Evolutionary conservation across 1,284 basidiomycete species (phyloP).

Genomic region (Fomitopsis schrenkii): DNA sequence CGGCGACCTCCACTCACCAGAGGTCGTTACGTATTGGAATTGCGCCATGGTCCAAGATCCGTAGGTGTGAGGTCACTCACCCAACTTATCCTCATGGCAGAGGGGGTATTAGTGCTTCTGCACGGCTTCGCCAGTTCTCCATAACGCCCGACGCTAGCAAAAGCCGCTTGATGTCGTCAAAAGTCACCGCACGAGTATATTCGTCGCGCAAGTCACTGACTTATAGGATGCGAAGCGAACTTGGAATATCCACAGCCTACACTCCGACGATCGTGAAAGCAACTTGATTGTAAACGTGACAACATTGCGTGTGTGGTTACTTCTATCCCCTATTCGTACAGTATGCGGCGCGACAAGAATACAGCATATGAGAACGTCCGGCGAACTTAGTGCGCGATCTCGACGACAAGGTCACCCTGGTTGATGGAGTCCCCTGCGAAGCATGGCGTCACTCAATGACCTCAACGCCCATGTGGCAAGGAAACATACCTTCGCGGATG

Average conservation of each 20-base stretch:
- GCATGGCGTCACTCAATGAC: slow-evolving; percentile 2
- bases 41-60: background rate
- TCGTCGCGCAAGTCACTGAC: background rate
- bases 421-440: slow-evolving; percentile 78
- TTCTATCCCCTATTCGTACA: slow-evolving; percentile 17
- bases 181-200: background rate
- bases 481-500: slow-evolving; percentile 71
- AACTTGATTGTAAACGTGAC: slow-evolving; percentile 1
- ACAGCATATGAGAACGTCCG: background rate
- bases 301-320: slow-evolving; percentile 9
- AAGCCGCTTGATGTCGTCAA: background rate
- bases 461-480: slow-evolving; percentile 6
- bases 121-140: background rate
- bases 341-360: background rate
- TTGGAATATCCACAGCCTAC: background rate
- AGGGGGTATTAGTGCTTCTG: background rate
- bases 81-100: background rate
- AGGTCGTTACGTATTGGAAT: background rate
- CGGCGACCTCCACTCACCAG: background rate
- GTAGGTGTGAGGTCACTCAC: background rate
- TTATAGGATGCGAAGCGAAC: background rate
- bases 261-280: background rate
- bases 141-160: background rate
- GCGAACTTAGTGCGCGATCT: slow-evolving; percentile 64
- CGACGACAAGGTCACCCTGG: slow-evolving; percentile 83